phyloP scores from a whole-genome alignment of 2,329 filamentous ascomycete species.

The Colletotrichum paranaense region DNA sequence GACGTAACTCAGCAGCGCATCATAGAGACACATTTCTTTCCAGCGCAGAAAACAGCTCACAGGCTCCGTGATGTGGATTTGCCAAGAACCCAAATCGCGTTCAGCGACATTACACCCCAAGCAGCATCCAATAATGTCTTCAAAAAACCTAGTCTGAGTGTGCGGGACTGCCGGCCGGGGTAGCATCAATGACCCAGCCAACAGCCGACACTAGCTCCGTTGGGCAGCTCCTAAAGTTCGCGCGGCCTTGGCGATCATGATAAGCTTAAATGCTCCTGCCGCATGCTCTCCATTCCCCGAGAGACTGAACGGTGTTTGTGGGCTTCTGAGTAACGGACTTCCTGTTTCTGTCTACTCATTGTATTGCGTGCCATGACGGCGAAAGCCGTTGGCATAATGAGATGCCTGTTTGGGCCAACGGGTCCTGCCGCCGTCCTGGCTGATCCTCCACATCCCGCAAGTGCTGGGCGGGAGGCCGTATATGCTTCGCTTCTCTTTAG shows the following conservation, averaged over 20 bases:
- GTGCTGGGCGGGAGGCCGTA: neutral
- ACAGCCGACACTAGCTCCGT: conserved; percentile 31
- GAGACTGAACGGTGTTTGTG: neutral
- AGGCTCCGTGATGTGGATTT: neutral
- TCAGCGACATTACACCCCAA: conserved; percentile 11
- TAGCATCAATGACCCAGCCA: conserved; percentile 4
- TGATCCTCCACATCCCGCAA: conserved; percentile 18
- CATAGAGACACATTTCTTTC: neutral
- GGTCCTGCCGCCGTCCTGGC: conserved; percentile 26
- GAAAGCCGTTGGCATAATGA: neutral
- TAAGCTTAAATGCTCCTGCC: conserved; percentile 37
- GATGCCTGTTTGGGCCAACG: conserved; percentile 33
- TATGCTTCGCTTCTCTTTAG: neutral
- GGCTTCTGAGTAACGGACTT: conserved; percentile 20
- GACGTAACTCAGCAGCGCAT: neutral
- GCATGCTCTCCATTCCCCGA: conserved; percentile 30
- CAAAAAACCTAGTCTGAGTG: neutral
- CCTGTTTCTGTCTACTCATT: conserved; percentile 15
- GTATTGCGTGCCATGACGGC: conserved; percentile 15
- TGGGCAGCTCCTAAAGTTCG: conserved; percentile 30
- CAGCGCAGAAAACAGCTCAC: neutral
- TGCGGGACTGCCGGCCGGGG: conserved; percentile 27
- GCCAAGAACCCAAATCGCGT: conserved; percentile 14
- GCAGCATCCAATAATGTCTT: conserved; percentile 9
- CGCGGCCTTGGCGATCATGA: conserved; percentile 32